Base-by-base conservation (phyloP, 2,329 filamentous ascomycete genomes). In the Gaeumannomyces tritici region DNA sequence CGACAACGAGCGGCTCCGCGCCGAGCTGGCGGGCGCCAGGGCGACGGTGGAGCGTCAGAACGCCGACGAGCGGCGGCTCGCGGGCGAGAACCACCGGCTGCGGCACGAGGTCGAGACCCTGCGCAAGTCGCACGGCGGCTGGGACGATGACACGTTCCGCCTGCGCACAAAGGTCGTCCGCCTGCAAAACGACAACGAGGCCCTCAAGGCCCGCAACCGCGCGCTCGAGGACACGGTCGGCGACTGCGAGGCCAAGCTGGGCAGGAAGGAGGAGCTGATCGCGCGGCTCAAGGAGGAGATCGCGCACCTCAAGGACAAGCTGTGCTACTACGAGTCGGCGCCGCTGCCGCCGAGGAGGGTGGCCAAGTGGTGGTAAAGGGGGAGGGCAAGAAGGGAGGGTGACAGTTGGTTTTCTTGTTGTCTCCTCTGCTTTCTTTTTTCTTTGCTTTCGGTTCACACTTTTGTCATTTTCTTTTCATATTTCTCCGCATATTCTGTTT, bases 61-160 rank as follows among this genome's bases (percentile, higher is more conserved):
- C 57, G 31, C 18, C 57, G 57, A 59, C n/a, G 26, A 35, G 31
- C 35, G 57, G n/a, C n/a, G 27, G n/a, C 28, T 59, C 12, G 31
- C 26, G 26, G 35, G 47, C 15, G 59, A 29, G 26, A 60, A 60
- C 35, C 8, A n/a, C 42, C 26, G n/a, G 3, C 59, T 60, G 24
- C 47, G 59, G 29, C 59, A 51, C 59, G 59, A 60, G 59, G 42
- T 60, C 24, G 59, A 47, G 35, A 42, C 33, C 35, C 59, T 60
- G 8, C 33, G 42, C 31, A 59, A 59, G 57, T n/a, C 31, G 27
- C 57, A 59, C 57, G 57, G 57, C 31, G 57, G 57, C 12, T 59
- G 29, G 28, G 65, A 59, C 57, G 29, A 59, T 8, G 31, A 35
- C 57, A 35, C 31, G 27, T 35, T 31, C n/a, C 31, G 35, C n/a